A percentile compares a stretch with the other conserved stretches of the same genome.
These are phyloP conservation scores for Trypanosoma melophagium DNA, from an alignment of 208 protist genomes.

Conservation along the genomic window DNA sequence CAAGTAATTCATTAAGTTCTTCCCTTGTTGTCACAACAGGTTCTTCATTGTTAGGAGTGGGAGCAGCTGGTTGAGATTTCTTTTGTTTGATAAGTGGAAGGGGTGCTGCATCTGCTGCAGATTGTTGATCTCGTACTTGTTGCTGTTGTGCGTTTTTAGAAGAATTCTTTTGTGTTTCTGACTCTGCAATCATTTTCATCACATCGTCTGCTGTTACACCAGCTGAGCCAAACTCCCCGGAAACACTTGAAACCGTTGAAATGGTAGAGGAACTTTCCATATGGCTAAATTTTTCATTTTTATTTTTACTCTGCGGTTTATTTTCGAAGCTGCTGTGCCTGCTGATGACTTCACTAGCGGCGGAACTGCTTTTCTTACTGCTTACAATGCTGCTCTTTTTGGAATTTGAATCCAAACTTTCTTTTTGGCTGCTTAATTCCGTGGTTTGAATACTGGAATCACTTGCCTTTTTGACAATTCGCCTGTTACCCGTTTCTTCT, in stretches of 20 bases:
- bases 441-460: too few species aligned
- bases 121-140: neutral
- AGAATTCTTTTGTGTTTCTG: too few species aligned
- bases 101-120: neutral
- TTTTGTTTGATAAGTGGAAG: neutral
- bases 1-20: constrained; percentile 24
- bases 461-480: too few species aligned
- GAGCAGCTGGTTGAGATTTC: neutral
- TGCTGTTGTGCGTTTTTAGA: neutral
- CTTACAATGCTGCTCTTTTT: too few species aligned
- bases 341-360: constrained; percentile 24
- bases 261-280: neutral
- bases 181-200: too few species aligned
- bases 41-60: neutral
- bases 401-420: too few species aligned
- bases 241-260: neutral
- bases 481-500: too few species aligned
- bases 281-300: too few species aligned
- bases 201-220: too few species aligned
- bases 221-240: too few species aligned
- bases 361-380: constrained; percentile 28
- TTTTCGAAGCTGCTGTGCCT: constrained; percentile 22
- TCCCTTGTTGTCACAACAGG: constrained; percentile 20
- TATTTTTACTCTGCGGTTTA: neutral
- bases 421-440: too few species aligned